Evolutionary conservation across 306 rosid genomes (phyloP).

Genomic region (Cucurbita moschata): DNA sequence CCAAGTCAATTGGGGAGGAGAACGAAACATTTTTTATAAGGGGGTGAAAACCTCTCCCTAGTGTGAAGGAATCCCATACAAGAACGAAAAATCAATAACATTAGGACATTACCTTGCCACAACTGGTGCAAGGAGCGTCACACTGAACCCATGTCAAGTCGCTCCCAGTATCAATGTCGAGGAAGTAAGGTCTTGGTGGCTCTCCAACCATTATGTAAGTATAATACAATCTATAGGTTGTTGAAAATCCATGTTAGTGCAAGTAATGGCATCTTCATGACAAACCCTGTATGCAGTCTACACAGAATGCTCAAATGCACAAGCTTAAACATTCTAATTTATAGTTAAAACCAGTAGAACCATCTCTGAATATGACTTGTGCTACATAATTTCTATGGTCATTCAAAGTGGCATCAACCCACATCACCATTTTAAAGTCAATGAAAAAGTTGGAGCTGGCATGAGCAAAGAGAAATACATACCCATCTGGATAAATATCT

Average conservation of each 20-base stretch:
- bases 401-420: neutral
- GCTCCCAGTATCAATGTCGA: slow-evolving; percentile 80
- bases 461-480: slow-evolving; percentile 4
- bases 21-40: no score
- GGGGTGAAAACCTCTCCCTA: no score
- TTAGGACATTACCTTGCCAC: slow-evolving; percentile 47
- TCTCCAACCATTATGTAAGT: slow-evolving; percentile 46
- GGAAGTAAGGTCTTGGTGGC: slow-evolving; percentile 62
- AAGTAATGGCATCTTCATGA: neutral
- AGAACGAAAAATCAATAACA: neutral
- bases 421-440: neutral
- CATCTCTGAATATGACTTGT: neutral
- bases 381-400: neutral
- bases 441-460: neutral
- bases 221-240: slow-evolving; percentile 45
- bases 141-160: slow-evolving; percentile 84
- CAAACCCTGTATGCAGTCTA: neutral
- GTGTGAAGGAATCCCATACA: no score
- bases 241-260: slow-evolving; percentile 6
- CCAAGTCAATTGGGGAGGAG: no score
- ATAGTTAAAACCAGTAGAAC: neutral
- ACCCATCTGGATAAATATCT: slow-evolving; percentile 71
- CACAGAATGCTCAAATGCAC: neutral
- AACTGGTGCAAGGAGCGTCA: slow-evolving; percentile 75
- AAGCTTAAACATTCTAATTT: neutral